phyloP scores from a whole-genome alignment of 2,329 filamentous ascomycete genomes.

The Venturia effusa region DNA sequence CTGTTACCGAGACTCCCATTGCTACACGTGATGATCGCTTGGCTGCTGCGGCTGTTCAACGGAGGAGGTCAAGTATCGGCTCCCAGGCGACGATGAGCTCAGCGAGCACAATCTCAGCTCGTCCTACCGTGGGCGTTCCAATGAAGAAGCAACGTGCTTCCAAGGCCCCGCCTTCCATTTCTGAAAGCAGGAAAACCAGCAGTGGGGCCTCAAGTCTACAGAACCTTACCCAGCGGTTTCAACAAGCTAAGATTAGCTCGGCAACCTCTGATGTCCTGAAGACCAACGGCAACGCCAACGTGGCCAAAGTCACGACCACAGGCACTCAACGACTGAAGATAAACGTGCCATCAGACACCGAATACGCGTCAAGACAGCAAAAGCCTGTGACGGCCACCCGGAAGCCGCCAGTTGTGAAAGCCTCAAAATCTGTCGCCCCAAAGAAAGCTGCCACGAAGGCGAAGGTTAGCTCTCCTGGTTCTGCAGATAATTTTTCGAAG shows the following conservation, averaged over 20 bases:
- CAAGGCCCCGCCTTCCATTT: not conserved
- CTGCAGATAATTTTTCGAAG: not conserved
- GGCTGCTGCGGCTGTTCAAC: slow-evolving; percentile 14
- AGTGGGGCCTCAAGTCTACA: not conserved
- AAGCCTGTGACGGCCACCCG: slow-evolving; percentile 29
- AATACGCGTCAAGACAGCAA: slow-evolving; percentile 42
- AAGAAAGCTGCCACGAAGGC: slow-evolving; percentile 13
- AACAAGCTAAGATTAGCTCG: not conserved
- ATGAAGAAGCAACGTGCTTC: slow-evolving; percentile 9
- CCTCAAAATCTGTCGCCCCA: slow-evolving; percentile 22
- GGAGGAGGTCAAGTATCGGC: slow-evolving; percentile 5
- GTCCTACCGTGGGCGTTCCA: slow-evolving; percentile 4
- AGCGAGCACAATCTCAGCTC: not conserved
- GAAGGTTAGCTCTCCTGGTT: not conserved
- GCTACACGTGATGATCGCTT: slow-evolving; percentile 17
- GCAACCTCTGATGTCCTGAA: slow-evolving; percentile 2
- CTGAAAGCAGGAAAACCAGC: not conserved
- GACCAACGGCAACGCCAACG: not conserved
- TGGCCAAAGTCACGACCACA: slow-evolving; percentile 27
- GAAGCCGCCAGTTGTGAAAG: slow-evolving; percentile 16
- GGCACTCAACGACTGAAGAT: slow-evolving; percentile 48
- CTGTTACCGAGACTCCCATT: slow-evolving; percentile 24
- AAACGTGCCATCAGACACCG: slow-evolving; percentile 46
- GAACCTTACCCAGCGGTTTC: not conserved
- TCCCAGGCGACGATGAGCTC: slow-evolving; percentile 15